Evolutionary conservation across 495 filamentous ascomycete genomes (phyloP), one percentile per base, ranked within the genome.

Genomic region (Tricharina praecox): DNA sequence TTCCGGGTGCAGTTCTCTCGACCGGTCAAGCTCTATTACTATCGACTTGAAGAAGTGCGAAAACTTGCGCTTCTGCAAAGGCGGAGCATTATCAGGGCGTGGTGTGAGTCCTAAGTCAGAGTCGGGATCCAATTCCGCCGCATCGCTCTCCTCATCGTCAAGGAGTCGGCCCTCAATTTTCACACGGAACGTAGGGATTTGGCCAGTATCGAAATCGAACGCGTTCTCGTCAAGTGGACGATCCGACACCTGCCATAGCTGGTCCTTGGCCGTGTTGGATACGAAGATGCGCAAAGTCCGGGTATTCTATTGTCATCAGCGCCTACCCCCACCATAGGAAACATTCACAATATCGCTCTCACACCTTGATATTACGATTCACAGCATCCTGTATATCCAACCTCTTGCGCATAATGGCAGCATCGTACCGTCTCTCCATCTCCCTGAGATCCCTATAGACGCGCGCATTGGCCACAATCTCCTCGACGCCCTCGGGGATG

Each of bases 31-130:
- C 47, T 96, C 86, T 32, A 95, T 71, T 2, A 74, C 82, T 57
- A 99, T 78, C 5, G 76, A 70, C 63, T 92, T 92, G 76, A 99
- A 93, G 66, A 95, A 99, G 54, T 94, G 82, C 21, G 90, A 93
- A 63, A 97, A 79, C 47, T 79, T 75, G 24, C 72, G 73, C 33
- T 62, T 65, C 40, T 58, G 64, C 39, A 69, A 69, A 19, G 9
- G 13, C 11, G 26, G 43, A 28, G 30, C 28, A 10, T 40, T 50
- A 63, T 61, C 66, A 26, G 54, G 48, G 52, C 67, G 70, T 51
- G 13, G 32, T 23, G 35, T 16, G 18, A 25, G 43, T 32, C 44
- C 21, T 24, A 41, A 47, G n/a, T 67, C 67, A 40, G 66, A 66
- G 28, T 68, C 69, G 34, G 73, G 72, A 11, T 78, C 70, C n/a